Conservation (phyloP, 768 basidiomycete species). For the Mycena pura region DNA sequence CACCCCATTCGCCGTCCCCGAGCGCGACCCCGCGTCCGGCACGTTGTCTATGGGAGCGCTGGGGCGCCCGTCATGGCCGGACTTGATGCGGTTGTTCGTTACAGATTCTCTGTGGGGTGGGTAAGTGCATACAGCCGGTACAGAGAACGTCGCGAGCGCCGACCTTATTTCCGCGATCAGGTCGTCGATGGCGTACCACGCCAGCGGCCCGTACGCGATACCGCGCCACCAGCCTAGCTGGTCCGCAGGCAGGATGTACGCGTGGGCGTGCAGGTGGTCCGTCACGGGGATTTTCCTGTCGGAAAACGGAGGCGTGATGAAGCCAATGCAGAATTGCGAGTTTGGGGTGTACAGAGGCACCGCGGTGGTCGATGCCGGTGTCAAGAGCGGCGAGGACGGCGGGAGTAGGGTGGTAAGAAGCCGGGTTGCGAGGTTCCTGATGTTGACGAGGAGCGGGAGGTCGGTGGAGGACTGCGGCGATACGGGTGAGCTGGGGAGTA, state of each 20-base stretch:
- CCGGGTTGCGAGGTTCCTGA: constrained; percentile 63
- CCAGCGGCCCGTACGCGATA: constrained; percentile 68
- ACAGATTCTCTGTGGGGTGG: constrained; percentile 74
- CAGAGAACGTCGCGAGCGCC: constrained; percentile 28
- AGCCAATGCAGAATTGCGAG: constrained; percentile 67
- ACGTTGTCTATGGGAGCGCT: constrained; percentile 76
- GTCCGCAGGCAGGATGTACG: constrained; percentile 70
- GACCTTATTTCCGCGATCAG: constrained; percentile 84
- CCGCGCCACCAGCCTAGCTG: constrained; percentile 76
- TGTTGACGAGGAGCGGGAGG: constrained; percentile 70
- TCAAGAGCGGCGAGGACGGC: constrained; percentile 37
- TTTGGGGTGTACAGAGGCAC: constrained; percentile 40
- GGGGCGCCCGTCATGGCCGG: constrained; percentile 65
- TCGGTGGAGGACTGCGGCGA: constrained; percentile 70
- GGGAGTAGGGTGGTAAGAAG: constrained; percentile 58
- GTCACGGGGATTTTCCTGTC: constrained; percentile 81
- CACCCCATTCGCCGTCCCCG: constrained; percentile 67
- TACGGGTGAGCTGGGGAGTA: constrained; percentile 8
- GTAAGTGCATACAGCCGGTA: neutral
- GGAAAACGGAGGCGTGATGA: constrained; percentile 80
- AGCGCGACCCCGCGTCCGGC: constrained; percentile 71
- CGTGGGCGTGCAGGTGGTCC: constrained; percentile 82
- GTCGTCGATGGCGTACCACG: constrained; percentile 81
- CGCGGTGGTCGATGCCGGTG: constrained; percentile 41
- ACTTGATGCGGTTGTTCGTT: constrained; percentile 85